Evolutionary conservation across 805 yeast genomes (phyloP).

Genomic region (Brettanomyces naardenensis): DNA sequence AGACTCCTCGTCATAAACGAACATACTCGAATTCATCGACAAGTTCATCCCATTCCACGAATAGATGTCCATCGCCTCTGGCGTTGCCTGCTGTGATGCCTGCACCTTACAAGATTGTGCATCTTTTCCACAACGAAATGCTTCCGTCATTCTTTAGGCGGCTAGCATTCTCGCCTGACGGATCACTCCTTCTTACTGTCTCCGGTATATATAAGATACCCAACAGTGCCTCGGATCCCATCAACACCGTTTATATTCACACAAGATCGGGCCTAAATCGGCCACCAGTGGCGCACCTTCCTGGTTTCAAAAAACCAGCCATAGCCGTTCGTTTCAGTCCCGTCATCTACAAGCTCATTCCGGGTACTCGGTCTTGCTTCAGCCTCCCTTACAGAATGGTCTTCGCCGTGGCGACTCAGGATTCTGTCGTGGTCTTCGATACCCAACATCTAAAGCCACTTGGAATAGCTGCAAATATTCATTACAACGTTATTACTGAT

Average conservation of each 20-base stretch:
- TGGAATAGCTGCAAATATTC: slow-evolving; percentile 70
- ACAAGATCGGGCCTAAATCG: slow-evolving; percentile 59
- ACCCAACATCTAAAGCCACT: slow-evolving; percentile 65
- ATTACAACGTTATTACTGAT: slow-evolving; percentile 85
- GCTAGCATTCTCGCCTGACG: slow-evolving; percentile 84
- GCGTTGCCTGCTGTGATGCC: too few relatives aligned
- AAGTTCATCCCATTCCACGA: too few relatives aligned
- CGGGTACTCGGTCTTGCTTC: slow-evolving; percentile 28
- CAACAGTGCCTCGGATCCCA: slow-evolving; percentile 5
- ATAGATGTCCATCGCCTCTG: too few relatives aligned
- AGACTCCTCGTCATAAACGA: too few relatives aligned
- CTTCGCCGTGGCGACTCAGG: slow-evolving; percentile 91
- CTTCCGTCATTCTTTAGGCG: slow-evolving; percentile 87
- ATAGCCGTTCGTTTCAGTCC: slow-evolving; percentile 78
- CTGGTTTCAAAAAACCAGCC: slow-evolving; percentile 78
- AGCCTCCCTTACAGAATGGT: slow-evolving; percentile 70
- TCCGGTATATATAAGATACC: slow-evolving; percentile 50
- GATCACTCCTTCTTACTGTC: slow-evolving; percentile 69
- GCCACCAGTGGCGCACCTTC: slow-evolving; percentile 71
- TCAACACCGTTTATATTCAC: slow-evolving; percentile 74
- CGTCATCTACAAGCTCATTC: slow-evolving; percentile 36
- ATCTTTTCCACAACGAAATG: slow-evolving; percentile 76
- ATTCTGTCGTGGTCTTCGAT: slow-evolving; percentile 72
- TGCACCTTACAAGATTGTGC: slow-evolving; percentile 27
- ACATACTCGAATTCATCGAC: too few relatives aligned